These are phyloP conservation scores for Exophiala phaeomuriformis DNA, from an alignment of 2,329 filamentous ascomycete genomes.

Conservation along the genomic window DNA sequence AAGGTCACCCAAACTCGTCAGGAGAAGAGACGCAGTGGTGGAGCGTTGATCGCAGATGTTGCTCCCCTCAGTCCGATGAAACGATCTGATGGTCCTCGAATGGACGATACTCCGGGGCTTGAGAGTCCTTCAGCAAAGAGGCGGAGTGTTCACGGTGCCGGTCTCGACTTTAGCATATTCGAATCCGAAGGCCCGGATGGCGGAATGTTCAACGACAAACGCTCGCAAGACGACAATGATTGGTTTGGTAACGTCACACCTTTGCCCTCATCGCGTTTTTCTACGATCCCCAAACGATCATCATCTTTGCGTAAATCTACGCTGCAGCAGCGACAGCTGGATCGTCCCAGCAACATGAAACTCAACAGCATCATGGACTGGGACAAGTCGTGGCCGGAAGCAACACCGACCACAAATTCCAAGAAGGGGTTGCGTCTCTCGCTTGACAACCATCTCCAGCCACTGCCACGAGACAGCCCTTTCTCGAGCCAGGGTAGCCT, in stretches of 20 bases:
- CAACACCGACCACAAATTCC: slow-evolving; percentile 49
- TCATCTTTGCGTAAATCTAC: slow-evolving; percentile 80
- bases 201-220: slow-evolving; percentile 28
- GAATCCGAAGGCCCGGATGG: slow-evolving; percentile 40
- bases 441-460: slow-evolving; percentile 67
- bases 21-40: slow-evolving; percentile 45
- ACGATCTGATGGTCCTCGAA: slow-evolving; percentile 71
- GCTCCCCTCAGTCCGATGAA: slow-evolving; percentile 69
- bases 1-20: slow-evolving; percentile 39
- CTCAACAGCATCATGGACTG: slow-evolving; percentile 29
- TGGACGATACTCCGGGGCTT: slow-evolving; percentile 73
- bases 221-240: slow-evolving; percentile 28
- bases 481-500: slow-evolving; percentile 52
- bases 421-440: slow-evolving; percentile 65
- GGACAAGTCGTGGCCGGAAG: slow-evolving; percentile 41
- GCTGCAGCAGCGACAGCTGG: slow-evolving; percentile 71
- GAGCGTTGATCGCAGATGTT: slow-evolving; percentile 45
- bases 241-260: slow-evolving; percentile 29
- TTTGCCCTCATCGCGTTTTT: slow-evolving; percentile 40
- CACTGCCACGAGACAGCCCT: slow-evolving; percentile 56
- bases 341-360: slow-evolving; percentile 45
- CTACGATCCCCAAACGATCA: slow-evolving; percentile 58
- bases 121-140: slow-evolving; percentile 87
- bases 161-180: slow-evolving; percentile 66
- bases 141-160: slow-evolving; percentile 73